Conservation (phyloP, 805 yeast species). For the Candida mattraensis region DNA sequence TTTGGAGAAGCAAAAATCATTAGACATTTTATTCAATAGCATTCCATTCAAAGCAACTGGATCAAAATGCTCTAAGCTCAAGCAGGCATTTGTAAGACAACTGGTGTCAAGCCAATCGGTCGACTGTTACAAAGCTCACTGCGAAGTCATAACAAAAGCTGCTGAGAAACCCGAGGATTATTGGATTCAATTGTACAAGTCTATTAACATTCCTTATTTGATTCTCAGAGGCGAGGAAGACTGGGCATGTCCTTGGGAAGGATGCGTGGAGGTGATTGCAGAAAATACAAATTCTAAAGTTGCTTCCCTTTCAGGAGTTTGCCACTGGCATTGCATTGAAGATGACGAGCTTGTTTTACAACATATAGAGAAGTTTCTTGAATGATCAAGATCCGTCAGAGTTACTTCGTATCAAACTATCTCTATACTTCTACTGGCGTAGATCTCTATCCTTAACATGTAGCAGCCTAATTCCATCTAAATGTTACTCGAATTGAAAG, state of each 20-base stretch:
- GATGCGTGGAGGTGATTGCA: conserved; percentile 13
- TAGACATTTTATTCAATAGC: conserved; percentile 9
- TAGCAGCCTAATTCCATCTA: too few relatives aligned
- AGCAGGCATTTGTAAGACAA: conserved; percentile 14
- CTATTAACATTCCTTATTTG: conserved; percentile 8
- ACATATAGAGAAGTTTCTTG: conserved; percentile 10
- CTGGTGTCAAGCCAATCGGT: conserved; percentile 8
- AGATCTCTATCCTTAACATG: too few relatives aligned
- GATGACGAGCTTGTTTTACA: conserved; percentile 10
- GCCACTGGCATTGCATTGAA: conserved; percentile 21
- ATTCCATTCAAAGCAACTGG: conserved; percentile 19
- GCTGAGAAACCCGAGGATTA: conserved; percentile 6
- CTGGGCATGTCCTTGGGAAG: conserved; percentile 12
- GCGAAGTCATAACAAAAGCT: conserved; percentile 13
- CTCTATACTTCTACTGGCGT: too few relatives aligned
- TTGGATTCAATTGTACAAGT: conserved; percentile 6
- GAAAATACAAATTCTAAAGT: background rate
- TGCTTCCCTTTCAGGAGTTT: conserved; percentile 10
- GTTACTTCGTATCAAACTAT: too few relatives aligned
- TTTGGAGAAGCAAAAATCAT: conserved; percentile 1
- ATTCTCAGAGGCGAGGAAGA: conserved; percentile 16
- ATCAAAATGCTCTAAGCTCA: conserved; percentile 7
- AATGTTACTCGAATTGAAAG: too few relatives aligned
- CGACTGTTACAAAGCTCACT: conserved; percentile 14
- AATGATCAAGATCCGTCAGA: too few relatives aligned